phyloP scores from a whole-genome alignment of 805 yeast genomes.

The Brettanomyces custersianus region DNA sequence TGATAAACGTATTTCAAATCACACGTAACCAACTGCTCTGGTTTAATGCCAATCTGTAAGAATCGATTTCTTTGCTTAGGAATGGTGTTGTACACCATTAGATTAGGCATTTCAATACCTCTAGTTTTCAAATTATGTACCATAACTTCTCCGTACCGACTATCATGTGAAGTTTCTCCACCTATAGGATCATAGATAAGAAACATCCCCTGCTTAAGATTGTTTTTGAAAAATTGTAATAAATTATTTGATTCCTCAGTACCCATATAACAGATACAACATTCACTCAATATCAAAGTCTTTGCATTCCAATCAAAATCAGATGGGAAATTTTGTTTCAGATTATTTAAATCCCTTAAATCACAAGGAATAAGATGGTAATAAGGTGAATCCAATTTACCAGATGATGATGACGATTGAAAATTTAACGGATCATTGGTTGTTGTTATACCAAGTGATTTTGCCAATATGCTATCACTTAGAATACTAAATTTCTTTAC shows the following conservation, averaged over 20 bases:
- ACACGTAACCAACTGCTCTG: conserved; percentile 25
- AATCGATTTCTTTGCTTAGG: conserved; percentile 32
- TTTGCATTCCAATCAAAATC: conserved; percentile 29
- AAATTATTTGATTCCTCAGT: conserved; percentile 39
- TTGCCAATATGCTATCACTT: conserved; percentile 23
- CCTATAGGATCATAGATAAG: conserved; percentile 66
- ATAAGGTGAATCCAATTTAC: conserved; percentile 4
- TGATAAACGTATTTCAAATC: conserved; percentile 34
- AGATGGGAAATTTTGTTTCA: conserved; percentile 3
- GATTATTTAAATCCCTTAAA: conserved; percentile 29
- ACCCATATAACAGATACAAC: conserved; percentile 64
- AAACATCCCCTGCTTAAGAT: conserved; percentile 22
- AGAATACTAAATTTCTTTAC: conserved; percentile 43
- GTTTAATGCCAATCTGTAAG: conserved; percentile 16
- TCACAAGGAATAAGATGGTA: conserved; percentile 53
- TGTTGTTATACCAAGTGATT: not conserved
- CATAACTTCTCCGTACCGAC: conserved; percentile 62
- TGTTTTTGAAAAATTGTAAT: conserved; percentile 31
- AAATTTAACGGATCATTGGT: conserved; percentile 7
- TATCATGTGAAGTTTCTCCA: conserved; percentile 29
- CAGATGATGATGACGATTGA: not conserved
- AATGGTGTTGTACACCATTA: conserved; percentile 42
- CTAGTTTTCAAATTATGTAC: conserved; percentile 45
- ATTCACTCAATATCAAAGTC: conserved; percentile 62
- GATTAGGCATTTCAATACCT: conserved; percentile 54